Evolutionary conservation across 2,329 filamentous ascomycete genomes (phyloP).

Genomic region (Xylaria sp.): DNA sequence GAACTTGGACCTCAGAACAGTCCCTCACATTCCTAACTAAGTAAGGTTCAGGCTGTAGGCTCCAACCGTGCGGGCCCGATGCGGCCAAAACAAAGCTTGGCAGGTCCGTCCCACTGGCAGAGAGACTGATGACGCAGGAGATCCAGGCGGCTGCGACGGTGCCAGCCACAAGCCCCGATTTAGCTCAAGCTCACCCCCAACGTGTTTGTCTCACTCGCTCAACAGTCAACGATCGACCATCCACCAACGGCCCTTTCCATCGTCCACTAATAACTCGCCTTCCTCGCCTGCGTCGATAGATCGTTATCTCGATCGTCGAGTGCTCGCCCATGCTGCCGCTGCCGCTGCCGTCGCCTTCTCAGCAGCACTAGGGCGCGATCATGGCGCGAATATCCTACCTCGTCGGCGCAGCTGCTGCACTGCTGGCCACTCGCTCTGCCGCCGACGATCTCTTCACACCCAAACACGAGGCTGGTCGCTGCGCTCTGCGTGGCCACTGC

Average conservation of each 20-base stretch:
- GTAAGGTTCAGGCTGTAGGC: not conserved
- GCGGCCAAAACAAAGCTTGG: not conserved
- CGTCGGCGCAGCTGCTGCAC: conserved; percentile 47
- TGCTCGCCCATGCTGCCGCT: conserved; percentile 37
- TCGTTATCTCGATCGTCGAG: conserved; percentile 15
- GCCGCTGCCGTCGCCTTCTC: not conserved
- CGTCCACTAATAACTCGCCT: not conserved
- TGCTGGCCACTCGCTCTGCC: conserved; percentile 49
- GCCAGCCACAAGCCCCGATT: conserved; percentile 19
- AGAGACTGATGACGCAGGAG: conserved; percentile 15
- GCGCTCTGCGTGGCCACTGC: conserved; percentile 90
- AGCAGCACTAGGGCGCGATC: conserved; percentile 40
- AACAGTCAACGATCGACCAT: conserved; percentile 4
- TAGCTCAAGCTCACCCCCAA: conserved; percentile 20
- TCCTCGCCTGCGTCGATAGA: conserved; percentile 3
- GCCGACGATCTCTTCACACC: conserved; percentile 55
- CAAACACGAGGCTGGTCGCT: conserved; percentile 86
- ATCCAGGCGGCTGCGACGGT: conserved; percentile 4
- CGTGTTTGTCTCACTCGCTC: conserved; percentile 4
- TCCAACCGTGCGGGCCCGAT: not conserved
- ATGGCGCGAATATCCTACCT: conserved; percentile 54
- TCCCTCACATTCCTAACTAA: not conserved
- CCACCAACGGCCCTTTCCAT: not conserved
- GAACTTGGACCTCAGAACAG: no score
- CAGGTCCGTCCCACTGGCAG: conserved; percentile 9